Conservation (phyloP, 768 basidiomycete genomes). For the Termitomyces sp. region DNA sequence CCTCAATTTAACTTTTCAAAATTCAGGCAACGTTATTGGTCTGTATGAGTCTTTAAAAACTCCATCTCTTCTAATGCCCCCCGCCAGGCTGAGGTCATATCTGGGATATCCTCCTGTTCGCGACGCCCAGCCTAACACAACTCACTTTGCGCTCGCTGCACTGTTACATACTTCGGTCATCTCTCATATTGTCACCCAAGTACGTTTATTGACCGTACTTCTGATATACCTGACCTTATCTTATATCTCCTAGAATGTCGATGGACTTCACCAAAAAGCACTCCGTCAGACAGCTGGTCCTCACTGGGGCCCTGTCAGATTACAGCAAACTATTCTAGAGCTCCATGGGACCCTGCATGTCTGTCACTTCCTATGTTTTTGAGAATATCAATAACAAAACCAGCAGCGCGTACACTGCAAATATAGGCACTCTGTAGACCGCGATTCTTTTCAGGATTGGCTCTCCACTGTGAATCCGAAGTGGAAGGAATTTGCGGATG, state of each 20-base stretch:
- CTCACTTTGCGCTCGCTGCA: constrained; percentile 84
- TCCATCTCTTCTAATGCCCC: constrained; percentile 8
- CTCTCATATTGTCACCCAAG: constrained; percentile 73
- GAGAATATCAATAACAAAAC: background rate
- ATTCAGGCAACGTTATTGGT: constrained; percentile 90
- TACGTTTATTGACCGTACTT: constrained; percentile 24
- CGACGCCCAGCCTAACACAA: constrained; percentile 83
- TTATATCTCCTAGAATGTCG: constrained; percentile 64
- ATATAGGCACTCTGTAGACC: constrained; percentile 64
- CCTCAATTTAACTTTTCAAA: background rate
- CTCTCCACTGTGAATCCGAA: constrained; percentile 72
- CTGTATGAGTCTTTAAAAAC: constrained; percentile 20
- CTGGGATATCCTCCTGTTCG: constrained; percentile 86
- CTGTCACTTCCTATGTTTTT: background rate
- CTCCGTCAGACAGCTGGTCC: constrained; percentile 33
- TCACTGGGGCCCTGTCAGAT: constrained; percentile 36
- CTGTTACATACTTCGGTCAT: constrained; percentile 68
- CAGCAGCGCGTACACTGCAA: constrained; percentile 76
- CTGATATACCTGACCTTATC: constrained; percentile 18
- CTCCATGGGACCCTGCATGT: constrained; percentile 90
- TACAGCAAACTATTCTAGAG: constrained; percentile 59
- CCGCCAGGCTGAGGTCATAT: constrained; percentile 64
- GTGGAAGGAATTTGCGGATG: constrained; percentile 72
- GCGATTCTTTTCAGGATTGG: constrained; percentile 71
- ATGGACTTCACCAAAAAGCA: constrained; percentile 89